Conservation (phyloP, 139 green algal species). For the Nannochloris sp. region DNA sequence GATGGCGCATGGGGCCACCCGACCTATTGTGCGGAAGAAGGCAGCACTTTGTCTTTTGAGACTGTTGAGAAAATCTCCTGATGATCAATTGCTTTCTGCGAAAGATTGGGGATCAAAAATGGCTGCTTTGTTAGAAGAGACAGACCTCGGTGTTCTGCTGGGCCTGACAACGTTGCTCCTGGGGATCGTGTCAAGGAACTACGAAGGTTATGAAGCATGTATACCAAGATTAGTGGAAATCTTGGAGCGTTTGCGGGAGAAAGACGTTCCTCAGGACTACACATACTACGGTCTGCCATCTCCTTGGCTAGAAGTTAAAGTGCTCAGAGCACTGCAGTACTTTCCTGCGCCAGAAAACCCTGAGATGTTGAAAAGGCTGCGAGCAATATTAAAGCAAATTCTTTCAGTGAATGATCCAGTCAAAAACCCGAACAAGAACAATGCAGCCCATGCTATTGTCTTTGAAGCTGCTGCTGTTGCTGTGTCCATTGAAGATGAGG, state of each 20-base stretch:
- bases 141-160: conserved; percentile 81
- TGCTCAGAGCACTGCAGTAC: conserved; percentile 87
- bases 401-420: conserved; percentile 32
- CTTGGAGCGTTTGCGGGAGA: conserved; percentile 68
- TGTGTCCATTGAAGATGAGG: conserved; percentile 58
- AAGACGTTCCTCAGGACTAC: conserved; percentile 86
- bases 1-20: conserved; percentile 63
- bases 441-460: conserved; percentile 90
- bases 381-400: conserved; percentile 48
- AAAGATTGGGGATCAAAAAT: conserved; percentile 38
- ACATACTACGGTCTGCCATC: conserved; percentile 97
- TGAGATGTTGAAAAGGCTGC: conserved; percentile 35
- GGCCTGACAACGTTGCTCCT: conserved; percentile 72
- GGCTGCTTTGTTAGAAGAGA: conserved; percentile 80
- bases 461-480: conserved; percentile 91
- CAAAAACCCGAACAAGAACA: conserved; percentile 95
- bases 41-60: conserved; percentile 89
- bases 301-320: conserved; percentile 94
- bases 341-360: conserved; percentile 78
- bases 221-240: conserved; percentile 68
- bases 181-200: conserved; percentile 63
- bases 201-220: conserved; percentile 66
- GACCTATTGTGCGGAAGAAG: conserved; percentile 92
- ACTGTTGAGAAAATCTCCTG: conserved; percentile 80
- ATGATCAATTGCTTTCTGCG: conserved; percentile 53